Percentiles rank a stretch among this genome's conserved stretches.
Conservation (phyloP, 1,284 basidiomycete genomes). For the Irpex sp. region DNA sequence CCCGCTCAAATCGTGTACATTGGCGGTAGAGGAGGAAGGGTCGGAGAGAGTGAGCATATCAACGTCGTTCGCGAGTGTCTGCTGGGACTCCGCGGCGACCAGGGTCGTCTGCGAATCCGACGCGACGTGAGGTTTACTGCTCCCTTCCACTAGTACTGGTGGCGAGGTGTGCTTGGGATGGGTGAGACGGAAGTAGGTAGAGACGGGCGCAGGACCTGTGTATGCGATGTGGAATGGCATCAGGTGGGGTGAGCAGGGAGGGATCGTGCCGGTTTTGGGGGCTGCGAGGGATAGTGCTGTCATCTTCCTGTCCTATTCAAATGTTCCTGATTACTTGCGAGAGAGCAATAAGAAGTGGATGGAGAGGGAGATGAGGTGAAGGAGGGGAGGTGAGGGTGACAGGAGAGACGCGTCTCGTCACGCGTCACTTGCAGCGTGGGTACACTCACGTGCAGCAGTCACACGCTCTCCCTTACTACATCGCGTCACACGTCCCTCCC, state of each 20-base stretch:
- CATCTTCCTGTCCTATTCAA: too few species aligned
- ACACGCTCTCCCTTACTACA: not conserved
- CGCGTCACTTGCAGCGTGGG: not conserved
- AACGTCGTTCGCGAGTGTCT: not conserved
- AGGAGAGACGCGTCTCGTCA: not conserved
- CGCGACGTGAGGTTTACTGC: too few species aligned
- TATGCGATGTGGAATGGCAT: conserved; percentile 80
- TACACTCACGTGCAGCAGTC: not conserved
- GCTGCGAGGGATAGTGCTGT: not conserved
- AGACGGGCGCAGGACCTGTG: conserved; percentile 66
- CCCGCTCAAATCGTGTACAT: not conserved
- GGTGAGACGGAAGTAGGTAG: conserved; percentile 64
- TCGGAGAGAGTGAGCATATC: not conserved
- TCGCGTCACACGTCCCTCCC: not conserved
- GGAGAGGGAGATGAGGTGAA: too few species aligned
- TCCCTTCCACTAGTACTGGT: not conserved
- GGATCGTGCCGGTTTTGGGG: conserved; percentile 19
- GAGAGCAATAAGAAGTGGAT: too few species aligned
- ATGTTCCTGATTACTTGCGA: too few species aligned
- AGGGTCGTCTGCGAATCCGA: not conserved
- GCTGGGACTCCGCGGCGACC: not conserved
- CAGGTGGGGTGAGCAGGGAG: conserved; percentile 50
- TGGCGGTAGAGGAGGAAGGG: not conserved
- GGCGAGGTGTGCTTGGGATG: conserved; percentile 28
- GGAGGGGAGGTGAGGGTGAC: not conserved